Conservation (phyloP, 768 basidiomycete genomes). For the Solioccasus polychromus region DNA sequence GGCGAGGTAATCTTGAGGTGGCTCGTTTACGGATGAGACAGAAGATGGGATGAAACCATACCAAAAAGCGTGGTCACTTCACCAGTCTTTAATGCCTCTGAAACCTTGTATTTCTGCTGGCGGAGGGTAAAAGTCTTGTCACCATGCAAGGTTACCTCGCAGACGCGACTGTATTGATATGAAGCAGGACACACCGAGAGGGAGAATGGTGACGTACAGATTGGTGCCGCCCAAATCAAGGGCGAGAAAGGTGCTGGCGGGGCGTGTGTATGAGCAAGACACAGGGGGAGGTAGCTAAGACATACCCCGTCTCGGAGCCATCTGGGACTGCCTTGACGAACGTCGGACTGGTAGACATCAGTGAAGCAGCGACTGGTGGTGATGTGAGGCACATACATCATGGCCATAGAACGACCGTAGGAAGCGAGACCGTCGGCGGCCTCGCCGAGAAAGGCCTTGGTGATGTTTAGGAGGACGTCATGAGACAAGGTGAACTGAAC, state of each 20-base stretch:
- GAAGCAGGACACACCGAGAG: neutral
- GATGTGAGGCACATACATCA: slow-evolving; percentile 62
- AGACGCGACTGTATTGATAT: slow-evolving; percentile 71
- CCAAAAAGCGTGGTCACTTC: slow-evolving; percentile 87
- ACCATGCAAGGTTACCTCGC: slow-evolving; percentile 89
- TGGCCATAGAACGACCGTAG: slow-evolving; percentile 84
- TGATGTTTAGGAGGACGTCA: slow-evolving; percentile 63
- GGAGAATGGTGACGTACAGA: slow-evolving; percentile 55
- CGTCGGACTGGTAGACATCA: slow-evolving; percentile 59
- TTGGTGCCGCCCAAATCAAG: slow-evolving; percentile 98
- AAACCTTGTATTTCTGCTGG: slow-evolving; percentile 97
- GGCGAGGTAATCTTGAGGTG: slow-evolving; percentile 84
- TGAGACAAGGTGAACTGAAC: slow-evolving; percentile 67
- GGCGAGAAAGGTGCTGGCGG: slow-evolving; percentile 88
- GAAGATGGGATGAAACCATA: slow-evolving; percentile 30
- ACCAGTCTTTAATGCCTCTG: slow-evolving; percentile 89
- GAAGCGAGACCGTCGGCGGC: slow-evolving; percentile 66
- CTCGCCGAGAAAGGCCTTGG: slow-evolving; percentile 77
- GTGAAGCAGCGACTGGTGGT: neutral
- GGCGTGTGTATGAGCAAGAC: slow-evolving; percentile 9
- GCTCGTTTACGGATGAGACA: slow-evolving; percentile 10
- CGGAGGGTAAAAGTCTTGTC: slow-evolving; percentile 85
- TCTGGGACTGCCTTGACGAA: slow-evolving; percentile 95
- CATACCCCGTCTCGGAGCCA: slow-evolving; percentile 90
- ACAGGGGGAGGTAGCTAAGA: neutral